phyloP scores from a whole-genome alignment of 257 asterid genomes.

The Coffea eugenioides region DNA sequence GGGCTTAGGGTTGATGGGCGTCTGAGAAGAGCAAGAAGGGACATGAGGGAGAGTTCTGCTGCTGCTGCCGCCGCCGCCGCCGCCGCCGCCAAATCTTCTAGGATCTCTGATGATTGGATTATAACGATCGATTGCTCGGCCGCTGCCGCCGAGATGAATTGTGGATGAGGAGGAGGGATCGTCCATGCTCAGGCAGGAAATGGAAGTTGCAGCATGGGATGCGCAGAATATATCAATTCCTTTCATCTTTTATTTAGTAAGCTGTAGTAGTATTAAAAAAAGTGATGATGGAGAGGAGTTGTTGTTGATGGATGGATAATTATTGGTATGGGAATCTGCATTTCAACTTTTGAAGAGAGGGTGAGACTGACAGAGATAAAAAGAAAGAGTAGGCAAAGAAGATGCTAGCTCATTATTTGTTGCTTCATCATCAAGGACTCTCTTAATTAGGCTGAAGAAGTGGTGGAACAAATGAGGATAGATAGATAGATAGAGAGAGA shows the following conservation, averaged over 20 bases:
- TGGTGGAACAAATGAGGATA: not conserved
- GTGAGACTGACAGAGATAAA: too few relatives aligned
- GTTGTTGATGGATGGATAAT: slow-evolving; percentile 6
- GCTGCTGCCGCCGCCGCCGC: not conserved
- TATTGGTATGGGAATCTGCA: slow-evolving; percentile 43
- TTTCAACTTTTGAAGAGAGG: slow-evolving; percentile 11
- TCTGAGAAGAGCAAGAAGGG: slow-evolving; percentile 32
- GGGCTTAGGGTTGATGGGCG: slow-evolving; percentile 27
- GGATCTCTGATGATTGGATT: slow-evolving; percentile 51
- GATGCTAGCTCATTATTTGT: not conserved
- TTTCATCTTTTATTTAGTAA: slow-evolving; percentile 31
- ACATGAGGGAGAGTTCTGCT: slow-evolving; percentile 7
- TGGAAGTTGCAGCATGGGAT: slow-evolving; percentile 65
- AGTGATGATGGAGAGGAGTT: not conserved
- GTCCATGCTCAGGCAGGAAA: slow-evolving; percentile 47
- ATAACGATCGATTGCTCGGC: slow-evolving; percentile 58
- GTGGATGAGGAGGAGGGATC: slow-evolving; percentile 23
- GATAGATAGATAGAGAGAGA: too few relatives aligned
- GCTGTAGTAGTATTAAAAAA: not conserved
- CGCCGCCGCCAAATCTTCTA: slow-evolving; percentile 28
- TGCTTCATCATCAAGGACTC: not conserved
- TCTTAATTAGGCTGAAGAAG: too few relatives aligned
- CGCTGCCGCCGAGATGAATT: slow-evolving; percentile 34
- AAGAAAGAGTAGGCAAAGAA: slow-evolving; percentile 5
- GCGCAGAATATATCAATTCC: slow-evolving; percentile 61